Evolutionary conservation across 257 asterid species (phyloP).

Genomic region (Hygrophila difformis): DNA sequence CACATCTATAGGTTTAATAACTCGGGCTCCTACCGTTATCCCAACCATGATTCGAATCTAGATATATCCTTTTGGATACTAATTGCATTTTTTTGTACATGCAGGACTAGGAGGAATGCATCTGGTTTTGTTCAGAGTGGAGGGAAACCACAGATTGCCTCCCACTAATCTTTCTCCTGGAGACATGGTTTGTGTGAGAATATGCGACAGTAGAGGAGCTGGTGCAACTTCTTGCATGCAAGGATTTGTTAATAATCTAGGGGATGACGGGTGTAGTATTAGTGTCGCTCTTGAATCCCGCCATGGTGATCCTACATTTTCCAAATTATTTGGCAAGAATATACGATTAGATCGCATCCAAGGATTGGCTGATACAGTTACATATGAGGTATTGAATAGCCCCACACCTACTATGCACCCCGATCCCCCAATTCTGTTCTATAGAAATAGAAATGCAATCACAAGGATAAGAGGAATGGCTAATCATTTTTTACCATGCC

Average conservation of each 20-base stretch:
- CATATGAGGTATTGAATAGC: slow-evolving; percentile 64
- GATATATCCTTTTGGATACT: slow-evolving; percentile 1
- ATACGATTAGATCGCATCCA: slow-evolving; percentile 90
- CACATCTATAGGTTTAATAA: slow-evolving; percentile 63
- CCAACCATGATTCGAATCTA: not conserved
- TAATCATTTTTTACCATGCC: not conserved
- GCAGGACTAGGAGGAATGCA: slow-evolving; percentile 98
- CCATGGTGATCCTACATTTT: slow-evolving; percentile 84
- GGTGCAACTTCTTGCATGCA: slow-evolving; percentile 88
- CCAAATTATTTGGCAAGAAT: slow-evolving; percentile 81
- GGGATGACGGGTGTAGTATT: slow-evolving; percentile 92
- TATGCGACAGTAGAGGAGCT: slow-evolving; percentile 85
- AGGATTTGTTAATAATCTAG: slow-evolving; percentile 82
- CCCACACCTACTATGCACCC: not conserved
- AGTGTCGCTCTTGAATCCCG: slow-evolving; percentile 91
- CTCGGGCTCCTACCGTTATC: slow-evolving; percentile 12
- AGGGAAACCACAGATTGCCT: slow-evolving; percentile 85
- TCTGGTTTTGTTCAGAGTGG: slow-evolving; percentile 77
- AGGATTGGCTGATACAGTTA: slow-evolving; percentile 90
- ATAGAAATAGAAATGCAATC: not conserved
- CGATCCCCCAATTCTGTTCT: not conserved
- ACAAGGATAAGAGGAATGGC: not conserved
- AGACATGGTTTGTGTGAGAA: slow-evolving; percentile 96
- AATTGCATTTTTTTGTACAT: slow-evolving; percentile 13
- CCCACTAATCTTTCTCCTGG: slow-evolving; percentile 96